Conservation (phyloP, 164 flowering plant species). For the Umbilicus rupestris region DNA sequence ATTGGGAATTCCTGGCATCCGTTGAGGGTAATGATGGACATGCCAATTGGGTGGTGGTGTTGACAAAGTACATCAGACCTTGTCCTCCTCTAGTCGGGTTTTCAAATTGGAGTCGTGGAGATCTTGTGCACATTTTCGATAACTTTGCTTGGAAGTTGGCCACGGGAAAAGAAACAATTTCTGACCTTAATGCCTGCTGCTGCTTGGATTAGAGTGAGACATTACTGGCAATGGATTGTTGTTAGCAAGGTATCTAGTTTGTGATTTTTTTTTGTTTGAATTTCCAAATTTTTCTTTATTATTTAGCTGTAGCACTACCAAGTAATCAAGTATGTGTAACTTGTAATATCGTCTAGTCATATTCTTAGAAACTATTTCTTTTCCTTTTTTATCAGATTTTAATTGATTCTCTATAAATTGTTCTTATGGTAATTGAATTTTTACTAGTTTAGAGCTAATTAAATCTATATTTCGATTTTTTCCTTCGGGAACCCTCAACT, state of each 20-base stretch:
- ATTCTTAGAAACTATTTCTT: no score
- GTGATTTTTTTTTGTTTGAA: background rate
- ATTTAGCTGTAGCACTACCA: background rate
- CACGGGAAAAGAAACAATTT: background rate
- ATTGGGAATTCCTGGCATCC: background rate
- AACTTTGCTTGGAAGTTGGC: slow-evolving; percentile 1
- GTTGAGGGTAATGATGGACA: background rate
- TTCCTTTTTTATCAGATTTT: no score
- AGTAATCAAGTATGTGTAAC: background rate
- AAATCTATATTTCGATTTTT: background rate
- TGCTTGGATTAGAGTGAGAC: slow-evolving; percentile 1
- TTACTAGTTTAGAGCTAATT: background rate
- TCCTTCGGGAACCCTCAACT: background rate
- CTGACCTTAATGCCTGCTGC: background rate
- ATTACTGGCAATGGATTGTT: background rate
- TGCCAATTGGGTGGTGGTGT: background rate
- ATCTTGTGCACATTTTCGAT: background rate
- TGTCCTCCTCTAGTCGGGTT: slow-evolving; percentile 2
- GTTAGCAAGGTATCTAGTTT: background rate
- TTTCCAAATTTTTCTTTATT: background rate
- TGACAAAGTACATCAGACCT: background rate
- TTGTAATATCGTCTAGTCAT: background rate
- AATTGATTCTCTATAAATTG: no score
- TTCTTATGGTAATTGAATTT: no score
- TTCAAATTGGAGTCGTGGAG: background rate